phyloP scores from a whole-genome alignment of 305 asterid species.

The Fraxinus greggii region DNA sequence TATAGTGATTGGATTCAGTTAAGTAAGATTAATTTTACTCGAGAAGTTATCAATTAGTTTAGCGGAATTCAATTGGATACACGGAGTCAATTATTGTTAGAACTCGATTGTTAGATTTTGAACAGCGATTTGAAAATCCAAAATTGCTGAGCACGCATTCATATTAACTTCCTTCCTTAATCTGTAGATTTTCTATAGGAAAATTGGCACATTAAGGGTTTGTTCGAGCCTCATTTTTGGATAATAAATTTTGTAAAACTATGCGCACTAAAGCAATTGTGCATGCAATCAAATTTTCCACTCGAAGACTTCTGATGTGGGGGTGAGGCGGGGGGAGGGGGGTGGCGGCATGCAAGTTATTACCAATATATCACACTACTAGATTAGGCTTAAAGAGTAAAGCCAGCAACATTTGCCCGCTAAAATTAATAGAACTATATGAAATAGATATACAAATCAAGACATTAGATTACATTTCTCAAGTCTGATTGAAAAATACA shows the following conservation, averaged over 20 bases:
- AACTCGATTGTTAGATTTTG: neutral
- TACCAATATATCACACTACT: neutral
- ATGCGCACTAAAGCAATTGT: neutral
- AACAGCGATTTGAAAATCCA: neutral
- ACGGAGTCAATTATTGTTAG: neutral
- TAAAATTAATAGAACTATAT: neutral
- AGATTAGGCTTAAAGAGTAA: neutral
- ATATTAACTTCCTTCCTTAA: neutral
- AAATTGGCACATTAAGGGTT: neutral
- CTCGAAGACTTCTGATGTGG: neutral
- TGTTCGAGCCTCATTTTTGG: neutral
- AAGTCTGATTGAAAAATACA: neutral
- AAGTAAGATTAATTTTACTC: too few species aligned
- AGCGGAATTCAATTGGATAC: neutral
- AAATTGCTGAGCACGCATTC: neutral
- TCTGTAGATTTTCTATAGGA: neutral
- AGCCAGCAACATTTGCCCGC: neutral
- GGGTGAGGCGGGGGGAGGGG: too few species aligned
- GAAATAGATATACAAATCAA: neutral
- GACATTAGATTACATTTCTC: neutral
- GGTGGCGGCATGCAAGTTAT: too few species aligned
- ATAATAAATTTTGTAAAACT: neutral
- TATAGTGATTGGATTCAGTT: neutral
- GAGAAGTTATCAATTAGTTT: neutral
- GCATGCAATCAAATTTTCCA: neutral